These are phyloP conservation scores for Paecilomyces niveus DNA, from an alignment of 2,329 filamentous ascomycete species.

Conservation along the genomic window DNA sequence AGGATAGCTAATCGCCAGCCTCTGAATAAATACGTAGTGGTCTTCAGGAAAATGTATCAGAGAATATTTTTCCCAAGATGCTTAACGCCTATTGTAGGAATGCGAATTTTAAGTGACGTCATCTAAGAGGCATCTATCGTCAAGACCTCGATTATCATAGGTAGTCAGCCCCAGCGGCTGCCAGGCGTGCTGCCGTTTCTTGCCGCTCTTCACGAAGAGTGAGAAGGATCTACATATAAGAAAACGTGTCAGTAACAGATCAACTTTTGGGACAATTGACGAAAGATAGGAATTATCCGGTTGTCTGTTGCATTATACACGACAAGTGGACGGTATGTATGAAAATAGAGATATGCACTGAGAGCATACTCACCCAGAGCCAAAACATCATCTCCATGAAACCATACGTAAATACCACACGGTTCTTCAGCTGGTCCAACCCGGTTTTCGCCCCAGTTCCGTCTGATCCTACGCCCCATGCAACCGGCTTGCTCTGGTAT, in stretches of 20 bases:
- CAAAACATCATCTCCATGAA: conserved; percentile 78
- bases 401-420: conserved; percentile 74
- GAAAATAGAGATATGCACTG: not conserved
- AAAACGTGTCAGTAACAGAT: conserved; percentile 7
- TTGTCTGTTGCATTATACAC: not conserved
- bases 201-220: conserved; percentile 32
- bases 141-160: not conserved
- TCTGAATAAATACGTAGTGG: not conserved
- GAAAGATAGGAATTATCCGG: not conserved
- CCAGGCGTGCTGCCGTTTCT: conserved; percentile 17
- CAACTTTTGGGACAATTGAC: not conserved
- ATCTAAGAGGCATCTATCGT: not conserved
- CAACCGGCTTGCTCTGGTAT: conserved; percentile 24
- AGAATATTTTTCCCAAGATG: not conserved
- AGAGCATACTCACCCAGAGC: conserved; percentile 62
- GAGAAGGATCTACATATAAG: conserved; percentile 20
- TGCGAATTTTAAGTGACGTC: not conserved
- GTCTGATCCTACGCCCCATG: conserved; percentile 16
- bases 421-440: conserved; percentile 69
- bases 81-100: not conserved
- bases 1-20: not conserved
- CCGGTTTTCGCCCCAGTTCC: conserved; percentile 22
- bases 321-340: not conserved
- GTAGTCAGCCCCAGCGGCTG: conserved; percentile 10
- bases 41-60: not conserved